Base-by-base conservation (phyloP, 140 eudicot species). In the Bidens hawaiensis region DNA sequence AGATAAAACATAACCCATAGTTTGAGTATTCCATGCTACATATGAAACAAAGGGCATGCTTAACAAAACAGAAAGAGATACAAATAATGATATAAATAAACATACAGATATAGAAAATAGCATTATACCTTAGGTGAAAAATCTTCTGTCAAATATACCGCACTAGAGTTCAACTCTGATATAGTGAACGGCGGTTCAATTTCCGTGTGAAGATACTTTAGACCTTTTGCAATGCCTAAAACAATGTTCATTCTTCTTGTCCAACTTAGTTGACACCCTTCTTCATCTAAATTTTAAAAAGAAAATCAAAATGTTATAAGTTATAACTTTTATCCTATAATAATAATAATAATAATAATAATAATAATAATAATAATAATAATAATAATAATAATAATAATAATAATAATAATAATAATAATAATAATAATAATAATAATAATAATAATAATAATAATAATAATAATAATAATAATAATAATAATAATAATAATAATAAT, bases 191-290 rank as follows among this genome's bases (percentile, higher is more conserved):
- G 87, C 5, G 98, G 96, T 42, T 78, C 78, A 6, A 91, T 82
- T 80, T 91, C 98, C 0, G 97, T 66, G 60, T 91, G 98, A 63
- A 91, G 91, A 77, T 91, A 91, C 43, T 74, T 87, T 26, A 91
- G 71, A 45, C 94, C 98, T 65, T 76, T 84, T 22, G 96, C 98
- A 42, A 91, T 78, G 81, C 96, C 98, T 41, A 91, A 75, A 43
- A 87, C 75, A 48, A 91, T 91, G 60, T 79, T 93, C 99, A 93
- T 88, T 54, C 99, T 86, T 74, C 99, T 76, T 12, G 94, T 84
- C 99, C 99, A 93, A 5, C 95, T 85, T 25, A 93, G 64, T 62
- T 88, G 99, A 67, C 95, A 88, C 47, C 95, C 95, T 72, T 93
- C 96, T 42, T 89, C 96, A 75, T 87, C 97, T 84, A 78, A 66